Base-by-base conservation (phyloP, 2,329 filamentous ascomycete genomes). In the Neonectria neomacrospora region DNA sequence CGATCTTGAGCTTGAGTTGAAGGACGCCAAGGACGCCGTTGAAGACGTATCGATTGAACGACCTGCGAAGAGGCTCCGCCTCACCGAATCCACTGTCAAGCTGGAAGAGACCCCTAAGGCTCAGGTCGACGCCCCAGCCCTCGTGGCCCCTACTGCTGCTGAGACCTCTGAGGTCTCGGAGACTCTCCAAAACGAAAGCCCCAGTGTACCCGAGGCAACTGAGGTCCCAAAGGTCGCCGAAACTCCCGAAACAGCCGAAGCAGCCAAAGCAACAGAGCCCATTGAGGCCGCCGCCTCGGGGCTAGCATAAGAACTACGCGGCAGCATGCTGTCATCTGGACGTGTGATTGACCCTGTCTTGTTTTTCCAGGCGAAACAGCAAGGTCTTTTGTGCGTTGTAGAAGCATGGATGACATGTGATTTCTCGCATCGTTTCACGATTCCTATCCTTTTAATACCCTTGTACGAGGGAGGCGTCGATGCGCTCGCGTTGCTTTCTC, bases 1-100 rank as follows among this genome's bases (percentile, higher is more conserved):
- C 61, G 92, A 96, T 69, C 81, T 94, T 45, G 91, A 95, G 74
- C 83, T 85, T 39, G 86, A 88, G 75, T 75, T 85, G 1, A 82
- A 81, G 55, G 79, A 72, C 7, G 67, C 66, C 1, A 65, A 69
- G 53, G 69, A 67, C 22, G 62, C 63, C 16, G 55, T 58, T 16
- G 56, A 62, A 22, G 64, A 62, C n/a, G 63, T 63, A 8, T 60
- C 70, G 12, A 60, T 58, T 26, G 73, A 76, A 39, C 68, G 73
- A 14, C 73, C 73, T 18, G 51, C 71, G 7, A 77, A 77, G 57
- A 77, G 62, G 48, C 56, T 71, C 20, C 75, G 75, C 20, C 64
- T 68, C 16, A 53, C 64, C 14, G 69, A 72, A 28, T 50, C 62
- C 26, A 48, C 63, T 12, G 28, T 22, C 16, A 73, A 71, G 50